Evolutionary conservation across 805 yeast species (phyloP).

Genomic region (Yamadazyma laniorum): DNA sequence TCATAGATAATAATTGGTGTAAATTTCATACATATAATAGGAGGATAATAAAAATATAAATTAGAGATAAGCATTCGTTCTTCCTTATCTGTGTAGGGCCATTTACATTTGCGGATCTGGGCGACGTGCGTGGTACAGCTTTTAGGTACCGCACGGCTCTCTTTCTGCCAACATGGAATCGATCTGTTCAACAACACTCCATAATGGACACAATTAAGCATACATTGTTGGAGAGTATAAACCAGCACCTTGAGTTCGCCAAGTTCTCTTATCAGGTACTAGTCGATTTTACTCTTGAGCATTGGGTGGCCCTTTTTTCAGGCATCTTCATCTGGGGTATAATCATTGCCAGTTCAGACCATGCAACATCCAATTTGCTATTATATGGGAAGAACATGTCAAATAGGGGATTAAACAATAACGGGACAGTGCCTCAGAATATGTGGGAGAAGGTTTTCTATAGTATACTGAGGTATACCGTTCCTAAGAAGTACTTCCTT

Average conservation of each 20-base stretch:
- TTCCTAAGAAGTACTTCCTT: slow-evolving; percentile 61
- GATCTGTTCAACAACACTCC: too few species aligned
- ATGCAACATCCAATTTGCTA: slow-evolving; percentile 6
- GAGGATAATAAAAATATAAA: too few species aligned
- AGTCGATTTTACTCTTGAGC: slow-evolving; percentile 4
- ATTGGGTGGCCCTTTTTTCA: slow-evolving; percentile 10
- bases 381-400: slow-evolving; percentile 14
- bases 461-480: slow-evolving; percentile 35
- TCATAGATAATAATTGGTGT: neutral
- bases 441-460: slow-evolving; percentile 1
- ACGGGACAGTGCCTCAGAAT: neutral
- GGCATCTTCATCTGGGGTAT: slow-evolving; percentile 5
- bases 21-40: too few species aligned
- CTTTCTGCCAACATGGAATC: too few species aligned
- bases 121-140: too few species aligned
- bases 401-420: slow-evolving; percentile 1
- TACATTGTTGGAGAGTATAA: slow-evolving; percentile 2
- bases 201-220: slow-evolving; percentile 6
- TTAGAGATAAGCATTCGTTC: too few species aligned
- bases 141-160: too few species aligned
- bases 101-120: too few species aligned
- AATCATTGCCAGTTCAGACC: slow-evolving; percentile 9
- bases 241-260: slow-evolving; percentile 4
- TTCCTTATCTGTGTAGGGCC: too few species aligned
- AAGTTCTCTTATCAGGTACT: neutral